Evolutionary conservation across 225 moss, liverwort and hornwort species (phyloP).

Genomic region (Bryum argenteum): DNA sequence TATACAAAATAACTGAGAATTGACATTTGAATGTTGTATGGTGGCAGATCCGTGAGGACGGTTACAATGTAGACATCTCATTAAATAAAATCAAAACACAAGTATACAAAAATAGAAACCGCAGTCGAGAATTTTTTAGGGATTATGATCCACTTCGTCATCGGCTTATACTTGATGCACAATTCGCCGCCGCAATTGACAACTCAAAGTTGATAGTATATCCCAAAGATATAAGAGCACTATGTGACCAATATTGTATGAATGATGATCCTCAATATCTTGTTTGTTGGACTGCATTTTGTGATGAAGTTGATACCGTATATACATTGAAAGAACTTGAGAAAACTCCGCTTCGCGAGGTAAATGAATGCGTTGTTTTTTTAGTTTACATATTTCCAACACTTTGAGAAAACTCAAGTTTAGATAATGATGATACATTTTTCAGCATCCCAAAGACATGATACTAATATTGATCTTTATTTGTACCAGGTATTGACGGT

Average conservation of each 20-base stretch:
- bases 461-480: background rate
- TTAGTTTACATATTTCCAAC: no score
- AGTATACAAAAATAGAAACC: constrained; percentile 73
- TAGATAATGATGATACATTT: background rate
- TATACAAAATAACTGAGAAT: no score
- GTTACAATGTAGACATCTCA: constrained; percentile 66
- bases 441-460: no score
- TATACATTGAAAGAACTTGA: constrained; percentile 91
- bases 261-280: constrained; percentile 58
- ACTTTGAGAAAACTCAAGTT: no score
- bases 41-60: constrained; percentile 66
- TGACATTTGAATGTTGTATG: background rate
- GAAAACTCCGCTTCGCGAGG: constrained; percentile 76
- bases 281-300: constrained; percentile 86
- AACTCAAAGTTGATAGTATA: constrained; percentile 70
- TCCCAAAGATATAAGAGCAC: constrained; percentile 45
- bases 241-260: constrained; percentile 83
- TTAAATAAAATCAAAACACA: constrained; percentile 79
- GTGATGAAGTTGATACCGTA: constrained; percentile 83
- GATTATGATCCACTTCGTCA: constrained; percentile 81
- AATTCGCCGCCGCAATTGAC: constrained; percentile 78
- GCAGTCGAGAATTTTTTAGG: constrained; percentile 72
- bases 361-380: background rate
- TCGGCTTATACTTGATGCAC: constrained; percentile 54
- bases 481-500: constrained; percentile 45